A percentile compares a stretch with the other conserved stretches of the same genome.
These are phyloP conservation scores for Pseudovirgaria hyperparasitica DNA, from an alignment of 2,329 filamentous ascomycete species.

Conservation along the genomic window DNA sequence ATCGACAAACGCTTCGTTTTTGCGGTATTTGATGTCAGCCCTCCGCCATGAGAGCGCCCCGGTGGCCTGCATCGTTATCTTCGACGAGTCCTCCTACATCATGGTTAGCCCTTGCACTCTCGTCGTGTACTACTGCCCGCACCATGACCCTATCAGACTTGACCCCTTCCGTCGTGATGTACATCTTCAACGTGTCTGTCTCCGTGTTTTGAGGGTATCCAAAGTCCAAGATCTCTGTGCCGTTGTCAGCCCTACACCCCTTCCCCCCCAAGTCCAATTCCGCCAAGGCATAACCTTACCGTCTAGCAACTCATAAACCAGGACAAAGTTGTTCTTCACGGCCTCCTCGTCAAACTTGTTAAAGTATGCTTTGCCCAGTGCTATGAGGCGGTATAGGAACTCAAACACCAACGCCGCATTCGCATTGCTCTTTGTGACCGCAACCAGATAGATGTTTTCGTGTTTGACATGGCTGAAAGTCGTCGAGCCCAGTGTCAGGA, in stretches of 20 bases:
- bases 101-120: conserved; percentile 8
- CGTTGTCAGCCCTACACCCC: neutral
- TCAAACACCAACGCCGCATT: conserved; percentile 97
- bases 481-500: conserved; percentile 90
- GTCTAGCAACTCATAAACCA: conserved; percentile 94
- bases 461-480: conserved; percentile 99
- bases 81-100: conserved; percentile 68
- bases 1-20: conserved; percentile 98
- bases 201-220: conserved; percentile 98
- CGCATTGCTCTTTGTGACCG: conserved; percentile 96
- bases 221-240: conserved; percentile 88
- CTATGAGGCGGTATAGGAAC: conserved; percentile 86
- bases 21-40: conserved; percentile 95
- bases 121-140: conserved; percentile 6
- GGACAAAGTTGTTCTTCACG: conserved; percentile 99
- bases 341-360: conserved; percentile 98
- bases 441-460: conserved; percentile 97
- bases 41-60: conserved; percentile 94
- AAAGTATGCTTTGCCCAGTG: conserved; percentile 90
- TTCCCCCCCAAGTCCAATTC: conserved; percentile 1
- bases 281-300: conserved; percentile 43
- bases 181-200: conserved; percentile 98
- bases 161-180: conserved; percentile 98
- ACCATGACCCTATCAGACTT: conserved; percentile 69
- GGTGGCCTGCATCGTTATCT: conserved; percentile 98